Conservation (phyloP, 768 basidiomycete species). For the Boletus rex-veris region DNA sequence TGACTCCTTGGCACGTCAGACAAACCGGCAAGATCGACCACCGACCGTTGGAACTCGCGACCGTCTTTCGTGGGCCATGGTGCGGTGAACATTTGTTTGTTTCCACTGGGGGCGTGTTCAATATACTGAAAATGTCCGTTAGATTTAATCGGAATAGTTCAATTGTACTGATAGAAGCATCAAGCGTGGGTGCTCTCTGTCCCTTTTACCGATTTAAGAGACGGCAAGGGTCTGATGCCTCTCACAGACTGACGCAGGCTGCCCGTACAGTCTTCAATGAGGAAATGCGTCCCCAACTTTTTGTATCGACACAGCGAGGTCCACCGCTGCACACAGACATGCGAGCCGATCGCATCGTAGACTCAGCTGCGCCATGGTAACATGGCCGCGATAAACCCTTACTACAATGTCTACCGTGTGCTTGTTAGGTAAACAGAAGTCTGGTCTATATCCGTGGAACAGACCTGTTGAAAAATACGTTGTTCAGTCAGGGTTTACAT, state of each 20-base stretch:
- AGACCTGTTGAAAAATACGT: background rate
- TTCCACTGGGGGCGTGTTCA: background rate
- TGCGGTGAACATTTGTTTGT: background rate
- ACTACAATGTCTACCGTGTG: background rate
- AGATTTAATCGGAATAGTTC: slow-evolving; percentile 1
- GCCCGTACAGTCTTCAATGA: background rate
- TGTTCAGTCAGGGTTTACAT: background rate
- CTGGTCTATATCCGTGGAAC: background rate
- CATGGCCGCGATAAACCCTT: background rate
- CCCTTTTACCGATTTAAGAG: slow-evolving; percentile 18
- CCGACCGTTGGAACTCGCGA: slow-evolving; percentile 8
- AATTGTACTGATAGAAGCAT: slow-evolving; percentile 6
- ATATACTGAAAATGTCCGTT: background rate
- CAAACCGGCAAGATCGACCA: slow-evolving; percentile 1
- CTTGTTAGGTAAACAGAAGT: slow-evolving; percentile 6
- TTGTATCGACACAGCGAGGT: background rate
- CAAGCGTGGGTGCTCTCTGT: slow-evolving; percentile 4
- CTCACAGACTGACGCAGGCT: slow-evolving; percentile 6
- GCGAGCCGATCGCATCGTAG: background rate
- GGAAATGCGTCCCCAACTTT: background rate
- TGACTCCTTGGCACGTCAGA: background rate
- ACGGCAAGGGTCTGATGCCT: slow-evolving; percentile 3
- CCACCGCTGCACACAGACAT: background rate
- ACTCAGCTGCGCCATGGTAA: background rate
- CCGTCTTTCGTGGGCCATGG: background rate